Base-by-base conservation (phyloP, 2,329 filamentous ascomycete genomes). In the Venturia carpophila region DNA sequence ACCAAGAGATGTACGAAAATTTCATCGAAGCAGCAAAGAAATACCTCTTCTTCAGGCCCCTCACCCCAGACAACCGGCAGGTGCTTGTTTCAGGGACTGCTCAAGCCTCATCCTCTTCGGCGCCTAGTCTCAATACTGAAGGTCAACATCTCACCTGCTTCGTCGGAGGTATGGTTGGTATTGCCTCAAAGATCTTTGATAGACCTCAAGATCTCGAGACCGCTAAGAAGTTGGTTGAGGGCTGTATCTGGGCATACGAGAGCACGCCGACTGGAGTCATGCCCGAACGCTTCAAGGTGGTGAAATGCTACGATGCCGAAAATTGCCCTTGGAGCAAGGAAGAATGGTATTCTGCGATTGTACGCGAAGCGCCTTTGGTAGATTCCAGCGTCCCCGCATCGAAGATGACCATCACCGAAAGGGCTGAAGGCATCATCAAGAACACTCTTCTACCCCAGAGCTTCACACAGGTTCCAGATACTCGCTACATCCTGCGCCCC, bases 11-110 rank as follows among this genome's bases (percentile, higher is more conserved):
- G 76, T 91, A 95, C 72, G 80, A 87, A 66, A 84, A 83, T 65
- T 83, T 86, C 4, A 83, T 87, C 39, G 83, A 87, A 5, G 85
- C 85, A 0, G 84, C 88, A 43, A 88, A 89, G 69, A 82, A 91
- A 68, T 83, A 89, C 73, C 80, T 96, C 11, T 84, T 96, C 66
- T 96, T 85, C 76, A 83, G 88, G 5, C 91, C 92, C 0, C 88
- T 94, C 84, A 83, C 86, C 24, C 83, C 85, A 7, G 79, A 82
- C 7, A 79, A 84, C 64, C 83, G 83, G 63, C 84, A 93, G 67
- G 83, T 94, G n/a, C 80, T 94, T 2, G 85, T 94, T 67, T 84
- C 89, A 0, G 88, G 88, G 30, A 86, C 85, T 6, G 72, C 71
- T 5, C 68, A 73, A 1, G 71, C 71, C 2, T 78, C 73, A 60